Evolutionary conservation across 768 basidiomycete species (phyloP).

Genomic region (Xerocomellus dryophilus): DNA sequence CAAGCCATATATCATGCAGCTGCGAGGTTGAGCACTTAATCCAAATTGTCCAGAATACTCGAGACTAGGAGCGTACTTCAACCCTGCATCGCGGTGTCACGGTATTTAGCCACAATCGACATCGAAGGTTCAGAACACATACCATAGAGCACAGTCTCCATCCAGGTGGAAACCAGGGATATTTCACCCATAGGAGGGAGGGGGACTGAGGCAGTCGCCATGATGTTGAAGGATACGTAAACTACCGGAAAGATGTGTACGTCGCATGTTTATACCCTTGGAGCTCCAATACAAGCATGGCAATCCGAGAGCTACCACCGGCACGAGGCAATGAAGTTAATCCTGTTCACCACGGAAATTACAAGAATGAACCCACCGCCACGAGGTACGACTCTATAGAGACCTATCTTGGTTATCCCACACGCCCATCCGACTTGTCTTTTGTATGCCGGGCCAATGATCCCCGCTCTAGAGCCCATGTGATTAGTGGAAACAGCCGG

Average conservation of each 20-base stretch:
- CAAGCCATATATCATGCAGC: constrained; percentile 12
- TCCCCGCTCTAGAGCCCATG: background rate
- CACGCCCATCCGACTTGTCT: background rate
- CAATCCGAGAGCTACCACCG: background rate
- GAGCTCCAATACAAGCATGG: background rate
- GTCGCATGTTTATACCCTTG: background rate
- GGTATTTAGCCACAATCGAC: background rate
- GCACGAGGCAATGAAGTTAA: background rate
- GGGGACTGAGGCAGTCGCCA: background rate
- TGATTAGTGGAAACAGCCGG: background rate
- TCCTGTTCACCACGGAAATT: background rate
- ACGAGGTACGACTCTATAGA: background rate
- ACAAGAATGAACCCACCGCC: background rate
- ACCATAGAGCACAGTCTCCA: constrained; percentile 20
- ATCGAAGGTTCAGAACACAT: background rate
- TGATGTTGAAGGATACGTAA: background rate
- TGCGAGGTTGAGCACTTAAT: background rate
- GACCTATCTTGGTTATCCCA: background rate
- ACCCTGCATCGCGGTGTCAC: background rate
- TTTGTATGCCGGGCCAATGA: background rate
- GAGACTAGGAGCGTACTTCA: constrained; percentile 4
- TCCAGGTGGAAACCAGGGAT: constrained; percentile 16
- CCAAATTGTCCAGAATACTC: background rate
- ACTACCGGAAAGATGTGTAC: background rate
- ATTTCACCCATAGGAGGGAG: constrained; percentile 13